phyloP scores from a whole-genome alignment of 306 rosid species.

The Styphnolobium japonicum region DNA sequence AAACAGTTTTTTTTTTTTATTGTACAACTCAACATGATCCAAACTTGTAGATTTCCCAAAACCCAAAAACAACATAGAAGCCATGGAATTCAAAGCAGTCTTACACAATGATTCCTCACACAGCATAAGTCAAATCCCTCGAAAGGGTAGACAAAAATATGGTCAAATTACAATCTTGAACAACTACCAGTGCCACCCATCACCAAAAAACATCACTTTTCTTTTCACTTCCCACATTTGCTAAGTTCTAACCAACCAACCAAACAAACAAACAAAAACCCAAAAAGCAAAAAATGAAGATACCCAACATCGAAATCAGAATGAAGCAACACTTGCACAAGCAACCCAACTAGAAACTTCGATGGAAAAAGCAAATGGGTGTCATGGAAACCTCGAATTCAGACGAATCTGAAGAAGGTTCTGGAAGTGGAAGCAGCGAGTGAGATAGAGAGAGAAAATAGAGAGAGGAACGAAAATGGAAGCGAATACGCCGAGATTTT shows the following conservation, averaged over 20 bases:
- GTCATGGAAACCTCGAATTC: slow-evolving; percentile 23
- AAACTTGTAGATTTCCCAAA: background rate
- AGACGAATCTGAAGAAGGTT: slow-evolving; percentile 25
- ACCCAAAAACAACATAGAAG: background rate
- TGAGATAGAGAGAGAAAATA: slow-evolving; percentile 17
- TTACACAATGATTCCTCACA: slow-evolving; percentile 22
- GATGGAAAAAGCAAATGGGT: slow-evolving; percentile 20
- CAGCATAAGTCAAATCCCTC: slow-evolving; percentile 31
- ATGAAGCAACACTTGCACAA: slow-evolving; percentile 23
- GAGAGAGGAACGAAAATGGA: slow-evolving; percentile 25
- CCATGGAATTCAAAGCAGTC: background rate
- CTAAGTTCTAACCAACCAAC: slow-evolving; percentile 22
- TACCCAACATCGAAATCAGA: slow-evolving; percentile 22
- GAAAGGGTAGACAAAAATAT: slow-evolving; percentile 21
- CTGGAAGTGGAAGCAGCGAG: slow-evolving; percentile 13
- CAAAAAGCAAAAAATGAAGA: slow-evolving; percentile 12
- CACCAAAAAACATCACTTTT: background rate
- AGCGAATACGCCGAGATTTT: slow-evolving; percentile 35
- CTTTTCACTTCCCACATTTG: slow-evolving; percentile 18
- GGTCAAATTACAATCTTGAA: slow-evolving; percentile 17
- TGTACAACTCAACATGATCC: slow-evolving; percentile 11
- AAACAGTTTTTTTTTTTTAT: slow-evolving; percentile 15
- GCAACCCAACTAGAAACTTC: slow-evolving; percentile 15
- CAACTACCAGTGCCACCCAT: slow-evolving; percentile 26
- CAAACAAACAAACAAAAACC: slow-evolving; percentile 26